Evolutionary conservation across 2,329 filamentous ascomycete genomes (phyloP).

Genomic region (Aciculosporium take): DNA sequence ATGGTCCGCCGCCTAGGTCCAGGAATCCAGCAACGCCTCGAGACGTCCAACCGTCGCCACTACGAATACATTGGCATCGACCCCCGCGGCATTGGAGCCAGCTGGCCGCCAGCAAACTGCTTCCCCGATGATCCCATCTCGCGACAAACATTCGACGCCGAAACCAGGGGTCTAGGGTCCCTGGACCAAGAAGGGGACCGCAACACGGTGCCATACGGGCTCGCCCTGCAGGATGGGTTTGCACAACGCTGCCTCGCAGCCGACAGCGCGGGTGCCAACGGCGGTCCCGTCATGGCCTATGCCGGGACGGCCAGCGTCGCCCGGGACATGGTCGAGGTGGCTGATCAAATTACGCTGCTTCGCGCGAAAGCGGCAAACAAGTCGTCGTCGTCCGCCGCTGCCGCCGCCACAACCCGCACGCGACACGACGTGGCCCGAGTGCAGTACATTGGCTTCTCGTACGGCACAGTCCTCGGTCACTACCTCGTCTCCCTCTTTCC

Average conservation of each 20-base stretch:
- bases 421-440: conserved; percentile 12
- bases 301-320: conserved; percentile 10
- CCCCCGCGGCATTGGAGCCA: conserved; percentile 20
- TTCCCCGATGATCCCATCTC: conserved; percentile 11
- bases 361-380: not conserved
- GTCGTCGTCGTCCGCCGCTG: not conserved
- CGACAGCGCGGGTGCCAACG: conserved; percentile 5
- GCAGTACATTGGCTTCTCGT: conserved; percentile 33
- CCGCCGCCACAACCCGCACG: not conserved
- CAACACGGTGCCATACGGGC: conserved; percentile 3
- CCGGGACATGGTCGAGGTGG: conserved; percentile 6
- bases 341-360: conserved; percentile 6
- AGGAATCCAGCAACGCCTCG: conserved; percentile 15
- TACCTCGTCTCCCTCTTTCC: conserved; percentile 14
- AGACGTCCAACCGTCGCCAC: conserved; percentile 12
- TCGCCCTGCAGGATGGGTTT: conserved; percentile 9
- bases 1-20: conserved; percentile 12
- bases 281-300: conserved; percentile 13
- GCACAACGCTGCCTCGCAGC: conserved; percentile 14
- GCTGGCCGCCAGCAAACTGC: conserved; percentile 5
- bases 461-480: conserved; percentile 16
- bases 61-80: conserved; percentile 28
- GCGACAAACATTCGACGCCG: not conserved
- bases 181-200: not conserved
- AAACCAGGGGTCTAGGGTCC: not conserved